Percentiles rank a stretch among this genome's conserved stretches.
These are phyloP conservation scores for Martensiomyces pterosporus DNA, from an alignment of 192 early-diverging fungal genomes.

Conservation along the genomic window DNA sequence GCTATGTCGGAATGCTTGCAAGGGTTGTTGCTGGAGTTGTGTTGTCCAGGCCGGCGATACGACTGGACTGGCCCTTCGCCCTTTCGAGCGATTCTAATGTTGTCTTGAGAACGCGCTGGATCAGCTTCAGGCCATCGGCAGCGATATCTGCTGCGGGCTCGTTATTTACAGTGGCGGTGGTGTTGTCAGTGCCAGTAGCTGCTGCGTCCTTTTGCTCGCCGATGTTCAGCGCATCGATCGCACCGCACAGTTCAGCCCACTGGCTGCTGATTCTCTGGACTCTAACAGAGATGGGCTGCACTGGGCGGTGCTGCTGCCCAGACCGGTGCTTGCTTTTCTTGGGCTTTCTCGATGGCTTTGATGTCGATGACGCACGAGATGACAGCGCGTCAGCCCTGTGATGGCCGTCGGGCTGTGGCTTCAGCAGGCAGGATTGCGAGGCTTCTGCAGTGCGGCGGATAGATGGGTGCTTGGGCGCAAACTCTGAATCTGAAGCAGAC, in stretches of 20 bases:
- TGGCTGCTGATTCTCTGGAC: constrained; percentile 19
- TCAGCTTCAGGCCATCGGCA: constrained; percentile 22
- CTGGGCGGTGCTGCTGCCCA: constrained; percentile 10
- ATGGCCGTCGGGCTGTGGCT: too few species aligned
- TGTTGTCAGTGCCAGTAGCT: too few species aligned
- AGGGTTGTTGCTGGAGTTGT: too few species aligned
- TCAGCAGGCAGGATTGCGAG: too few species aligned
- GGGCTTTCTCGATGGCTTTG: background rate
- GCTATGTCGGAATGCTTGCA: too few species aligned
- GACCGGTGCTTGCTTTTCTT: constrained; percentile 1
- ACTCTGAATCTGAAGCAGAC: constrained; percentile 7
- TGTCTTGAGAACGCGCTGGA: constrained; percentile 20
- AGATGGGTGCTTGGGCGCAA: too few species aligned
- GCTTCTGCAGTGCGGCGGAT: too few species aligned
- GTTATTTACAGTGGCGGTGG: background rate
- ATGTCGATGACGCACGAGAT: background rate
- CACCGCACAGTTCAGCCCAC: constrained; percentile 12
- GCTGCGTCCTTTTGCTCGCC: background rate
- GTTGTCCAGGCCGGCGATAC: background rate
- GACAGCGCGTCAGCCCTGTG: background rate
- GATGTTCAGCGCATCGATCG: constrained; percentile 10
- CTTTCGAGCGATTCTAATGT: constrained; percentile 9
- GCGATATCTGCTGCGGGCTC: constrained; percentile 6
- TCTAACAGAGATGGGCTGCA: constrained; percentile 22
- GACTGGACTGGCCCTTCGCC: background rate